Evolutionary conservation across 371 early-diverging fungal genomes (phyloP).

Genomic region (Mortierella sp.): DNA sequence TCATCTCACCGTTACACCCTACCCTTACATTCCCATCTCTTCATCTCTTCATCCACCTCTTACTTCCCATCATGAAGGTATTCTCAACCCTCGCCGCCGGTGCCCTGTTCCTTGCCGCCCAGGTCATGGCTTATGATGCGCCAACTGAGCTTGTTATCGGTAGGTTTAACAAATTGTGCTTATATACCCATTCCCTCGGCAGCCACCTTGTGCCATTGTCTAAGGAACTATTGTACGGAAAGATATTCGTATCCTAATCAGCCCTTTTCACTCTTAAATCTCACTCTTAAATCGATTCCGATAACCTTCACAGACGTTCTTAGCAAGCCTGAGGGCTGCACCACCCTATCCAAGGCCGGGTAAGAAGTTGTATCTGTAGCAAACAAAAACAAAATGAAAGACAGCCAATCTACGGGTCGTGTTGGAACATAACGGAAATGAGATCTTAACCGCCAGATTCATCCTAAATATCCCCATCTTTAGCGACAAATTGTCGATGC

Average conservation of each 20-base stretch:
- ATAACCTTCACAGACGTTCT: slow-evolving; percentile 13
- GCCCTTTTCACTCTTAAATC: background rate
- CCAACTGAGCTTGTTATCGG: slow-evolving; percentile 37
- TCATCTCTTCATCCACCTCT: slow-evolving; percentile 8
- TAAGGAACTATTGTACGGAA: background rate
- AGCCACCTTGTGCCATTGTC: too few relatives aligned
- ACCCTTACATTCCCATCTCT: slow-evolving; percentile 4
- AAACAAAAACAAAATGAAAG: too few relatives aligned
- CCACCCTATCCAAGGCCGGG: slow-evolving; percentile 32
- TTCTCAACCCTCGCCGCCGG: slow-evolving; percentile 40
- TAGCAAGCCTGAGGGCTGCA: slow-evolving; percentile 39
- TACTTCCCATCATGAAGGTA: slow-evolving; percentile 25
- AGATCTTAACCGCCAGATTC: too few relatives aligned
- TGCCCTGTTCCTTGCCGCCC: slow-evolving; percentile 42
- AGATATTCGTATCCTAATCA: background rate
- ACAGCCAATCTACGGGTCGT: too few relatives aligned
- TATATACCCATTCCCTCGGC: too few relatives aligned
- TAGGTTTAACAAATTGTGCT: too few relatives aligned
- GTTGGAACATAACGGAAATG: too few relatives aligned
- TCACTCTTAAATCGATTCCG: background rate
- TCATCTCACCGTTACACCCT: background rate
- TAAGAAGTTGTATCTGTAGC: slow-evolving; percentile 8
- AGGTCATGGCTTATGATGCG: slow-evolving; percentile 46
- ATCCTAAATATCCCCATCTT: slow-evolving; percentile 1
- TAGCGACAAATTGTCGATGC: slow-evolving; percentile 79